Evolutionary conservation across 352 stramenopile species (phyloP), one percentile per base, ranked within the genome.

Genomic region (Phytopythium cucurbitacearum): DNA sequence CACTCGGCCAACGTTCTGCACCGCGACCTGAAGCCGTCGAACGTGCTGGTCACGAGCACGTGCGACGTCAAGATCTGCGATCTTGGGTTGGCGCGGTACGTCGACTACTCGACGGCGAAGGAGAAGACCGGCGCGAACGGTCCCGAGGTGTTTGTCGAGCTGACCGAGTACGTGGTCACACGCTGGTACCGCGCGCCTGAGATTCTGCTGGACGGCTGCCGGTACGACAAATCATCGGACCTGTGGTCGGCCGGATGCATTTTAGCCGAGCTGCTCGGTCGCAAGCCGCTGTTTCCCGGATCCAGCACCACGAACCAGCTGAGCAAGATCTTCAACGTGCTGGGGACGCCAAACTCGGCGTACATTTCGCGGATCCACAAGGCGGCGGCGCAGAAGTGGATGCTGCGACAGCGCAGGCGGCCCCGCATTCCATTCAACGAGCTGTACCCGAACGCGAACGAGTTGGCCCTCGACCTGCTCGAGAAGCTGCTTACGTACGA

Each of bases 1-100:
- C 97, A 99, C 73, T 98, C 91, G 10, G 94, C 91, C 7, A 94
- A 96, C 51, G 94, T 99, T 0, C 88, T 99, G 40, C 97, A 99
- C 77, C 80, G 97, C 7, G 96, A 99, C 60, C 66, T 99, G 34
- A 98, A 98, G 65, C 89, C 89, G 5, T 93, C 84, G 10, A 98
- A 98, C 64, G 94, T 99, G 62, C 63, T 99, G n/a, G 74, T 99
- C 3, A 99, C 97, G 38, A 96, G 95, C 64, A 95, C 97, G 51
- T 99, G 96, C 40, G 96, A 97, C 36, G 64, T 98, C 4, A 97
- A 97, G 57, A 85, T 99, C 59, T 98, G 95, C 57, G 96, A 99
- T 59, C 94, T 99, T 63, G 95, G 95, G 9, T 68, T 99, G 16
- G 94, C 94, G 21, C 69, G 83, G 0, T 89, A 79, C 34, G 67